Evolutionary conservation across 164 flowering plant species (phyloP).

Genomic region (Chimonanthus salicifolius): DNA sequence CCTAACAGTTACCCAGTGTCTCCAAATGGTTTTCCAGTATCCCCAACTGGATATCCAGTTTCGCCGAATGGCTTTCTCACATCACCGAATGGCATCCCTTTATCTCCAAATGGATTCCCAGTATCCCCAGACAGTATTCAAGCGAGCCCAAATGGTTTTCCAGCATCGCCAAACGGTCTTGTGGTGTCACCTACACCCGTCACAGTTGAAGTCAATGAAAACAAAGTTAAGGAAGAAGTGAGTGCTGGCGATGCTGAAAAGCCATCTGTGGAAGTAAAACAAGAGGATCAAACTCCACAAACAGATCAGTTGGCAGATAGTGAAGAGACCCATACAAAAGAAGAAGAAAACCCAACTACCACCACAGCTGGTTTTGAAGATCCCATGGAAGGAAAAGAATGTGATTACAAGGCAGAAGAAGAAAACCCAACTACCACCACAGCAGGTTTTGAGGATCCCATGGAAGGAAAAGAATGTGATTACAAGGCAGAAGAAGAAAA

Average conservation of each 20-base stretch:
- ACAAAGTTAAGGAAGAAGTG: conserved; percentile 22
- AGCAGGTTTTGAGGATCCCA: not conserved
- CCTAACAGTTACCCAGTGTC: conserved; percentile 45
- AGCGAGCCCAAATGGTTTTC: conserved; percentile 24
- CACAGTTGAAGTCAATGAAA: conserved; percentile 27
- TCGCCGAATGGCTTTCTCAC: conserved; percentile 34
- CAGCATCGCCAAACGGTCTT: conserved; percentile 33
- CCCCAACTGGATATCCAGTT: conserved; percentile 33
- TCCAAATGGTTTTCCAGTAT: conserved; percentile 42
- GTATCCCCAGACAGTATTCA: conserved; percentile 31
- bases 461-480: conserved; percentile 18
- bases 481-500: conserved; percentile 24
- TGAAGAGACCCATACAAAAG: conserved; percentile 14
- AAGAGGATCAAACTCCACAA: conserved; percentile 14
- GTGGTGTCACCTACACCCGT: conserved; percentile 28
- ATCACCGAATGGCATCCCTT: conserved; percentile 38
- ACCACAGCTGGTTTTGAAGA: conserved; percentile 9
- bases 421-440: conserved; percentile 26
- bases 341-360: conserved; percentile 25
- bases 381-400: conserved; percentile 4
- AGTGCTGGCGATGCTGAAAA: conserved; percentile 10
- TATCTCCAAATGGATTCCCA: conserved; percentile 30
- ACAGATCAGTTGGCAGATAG: conserved; percentile 19
- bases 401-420: conserved; percentile 6
- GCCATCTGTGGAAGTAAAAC: conserved; percentile 10